Evolutionary conservation across 2,329 filamentous ascomycete species (phyloP), one percentile per base, ranked within the genome.

Genomic region (Malbranchea cinnamomea): DNA sequence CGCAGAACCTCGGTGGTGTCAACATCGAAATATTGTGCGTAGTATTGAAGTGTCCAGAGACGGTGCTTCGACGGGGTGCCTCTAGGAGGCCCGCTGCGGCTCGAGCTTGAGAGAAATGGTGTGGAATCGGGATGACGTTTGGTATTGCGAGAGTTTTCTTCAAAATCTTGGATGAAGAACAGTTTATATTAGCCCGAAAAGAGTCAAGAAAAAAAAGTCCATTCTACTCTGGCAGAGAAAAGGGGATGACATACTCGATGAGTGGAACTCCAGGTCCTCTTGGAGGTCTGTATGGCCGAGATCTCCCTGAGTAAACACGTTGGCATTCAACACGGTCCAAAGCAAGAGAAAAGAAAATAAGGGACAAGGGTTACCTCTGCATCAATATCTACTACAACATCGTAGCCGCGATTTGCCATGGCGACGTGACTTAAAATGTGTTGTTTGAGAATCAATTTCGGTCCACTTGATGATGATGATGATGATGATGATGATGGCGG

Each of bases 201-300:
- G 7, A 9, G 24, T 8, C 24, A 9, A 4, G 3, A 6, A 16
- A n/a, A n/a, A n/a, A n/a, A n/a, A n/a, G n/a, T n/a, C n/a, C 31
- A 30, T 18, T 37, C 22, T 26, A 28, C 8, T 13, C 25, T 4
- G 31, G 27, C 13, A 23, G 14, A 5, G 9, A 3, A 26, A 24
- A 14, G 20, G 23, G 36, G 19, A 16, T 14, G 23, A 22, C 11
- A 33, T 60, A 75, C 71, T 75, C 41, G 85, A 94, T 50, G 75
- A 80, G 67, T 98, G 89, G 64, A 98, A 98, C 69, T 95, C 89
- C 54, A 98, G 84, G 60, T 95, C 89, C 57, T 94, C 87, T 65
- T 94, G 84, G 14, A 98, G 78, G 57, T 98, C 89, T 34, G 89
- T 98, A 60, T 94, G 85, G 48, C 89, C 89, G 52, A 98, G 75